Evolutionary conservation across 768 basidiomycete genomes (phyloP).

Genomic region (Mycena capillaripes): DNA sequence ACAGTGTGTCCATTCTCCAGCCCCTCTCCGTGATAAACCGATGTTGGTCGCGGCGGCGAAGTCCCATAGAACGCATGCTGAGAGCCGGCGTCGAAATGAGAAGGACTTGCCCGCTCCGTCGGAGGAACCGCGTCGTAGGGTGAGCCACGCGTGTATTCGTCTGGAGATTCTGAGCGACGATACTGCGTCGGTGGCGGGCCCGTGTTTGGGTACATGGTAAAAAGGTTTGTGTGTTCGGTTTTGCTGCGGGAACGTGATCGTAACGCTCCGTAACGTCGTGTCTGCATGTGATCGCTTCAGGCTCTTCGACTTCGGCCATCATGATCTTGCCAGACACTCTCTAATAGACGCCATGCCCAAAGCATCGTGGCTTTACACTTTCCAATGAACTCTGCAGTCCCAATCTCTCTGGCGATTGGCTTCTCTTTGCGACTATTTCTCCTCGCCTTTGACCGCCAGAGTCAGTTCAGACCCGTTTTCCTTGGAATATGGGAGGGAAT

Average conservation of each 20-base stretch:
- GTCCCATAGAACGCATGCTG: slow-evolving; percentile 5
- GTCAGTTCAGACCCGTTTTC: slow-evolving; percentile 49
- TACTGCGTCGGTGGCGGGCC: not conserved
- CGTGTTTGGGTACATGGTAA: slow-evolving; percentile 20
- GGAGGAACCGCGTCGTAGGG: not conserved
- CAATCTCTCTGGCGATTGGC: slow-evolving; percentile 42
- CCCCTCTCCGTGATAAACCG: slow-evolving; percentile 13
- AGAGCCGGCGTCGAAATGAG: not conserved
- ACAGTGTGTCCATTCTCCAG: slow-evolving; percentile 7
- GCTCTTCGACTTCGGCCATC: not conserved
- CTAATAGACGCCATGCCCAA: slow-evolving; percentile 10
- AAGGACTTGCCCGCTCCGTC: not conserved
- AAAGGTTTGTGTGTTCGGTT: too few species aligned
- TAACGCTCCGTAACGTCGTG: not conserved
- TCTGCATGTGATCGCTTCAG: slow-evolving; percentile 5
- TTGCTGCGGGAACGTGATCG: not conserved
- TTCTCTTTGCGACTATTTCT: slow-evolving; percentile 24
- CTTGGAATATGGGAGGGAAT: slow-evolving; percentile 62
- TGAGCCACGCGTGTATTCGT: slow-evolving; percentile 11
- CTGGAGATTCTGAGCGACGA: slow-evolving; percentile 27
- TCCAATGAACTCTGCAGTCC: slow-evolving; percentile 59
- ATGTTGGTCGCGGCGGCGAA: slow-evolving; percentile 16
- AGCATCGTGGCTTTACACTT: slow-evolving; percentile 5
- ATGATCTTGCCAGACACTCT: not conserved
- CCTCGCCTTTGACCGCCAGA: slow-evolving; percentile 38